Evolutionary conservation across 139 green algal genomes (phyloP), one percentile per base, ranked within the genome.

Genomic region (Micractinium sp.): DNA sequence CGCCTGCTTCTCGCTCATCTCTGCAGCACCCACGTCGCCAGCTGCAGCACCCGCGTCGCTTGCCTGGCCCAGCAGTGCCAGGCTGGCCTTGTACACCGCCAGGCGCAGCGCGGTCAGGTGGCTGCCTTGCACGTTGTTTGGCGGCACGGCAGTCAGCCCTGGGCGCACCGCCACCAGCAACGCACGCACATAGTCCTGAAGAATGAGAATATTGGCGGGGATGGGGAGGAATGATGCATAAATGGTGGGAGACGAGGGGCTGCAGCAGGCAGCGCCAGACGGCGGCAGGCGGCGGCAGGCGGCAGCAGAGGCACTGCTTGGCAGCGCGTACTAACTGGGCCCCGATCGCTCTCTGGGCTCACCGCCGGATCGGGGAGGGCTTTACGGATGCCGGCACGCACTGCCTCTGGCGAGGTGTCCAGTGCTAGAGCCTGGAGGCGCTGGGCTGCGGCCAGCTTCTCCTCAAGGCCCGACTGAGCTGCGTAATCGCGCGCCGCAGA

Each of bases 181-280:
- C 22, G 85, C 85, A 3, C 56, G 74, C 29, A 85, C 53, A 39
- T 63, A 79, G 33, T 89, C 74, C 85, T 89, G 85, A 9, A 31
- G 38, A n/a, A 22, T 31, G 29, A 56, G 1, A 47, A 33, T 13
- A 13, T 14, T 53, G 3, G 16, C 2, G 14, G 1, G 36, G 14
- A 23, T 81, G 16, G 76, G 38, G 36, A 56, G 36, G 35, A 7
- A 53, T 35, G 36, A 60, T 13, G 22, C 36, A 63, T 19, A 31
- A 1, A 47, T 14, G 60, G 60, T 16, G 15, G 60, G 14, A 16
- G 16, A 16, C 60, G 60, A 67, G 60, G 60, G 22, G 63, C 22
- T 71, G 20, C 20, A 25, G 39, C 39, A 29, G 33, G 16, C 74
- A 29, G 33, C 31, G 47, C 31, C 78, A 84, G 78, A 25, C 41